phyloP scores from a whole-genome alignment of 768 basidiomycete species.

The Amanita subjunquillea region DNA sequence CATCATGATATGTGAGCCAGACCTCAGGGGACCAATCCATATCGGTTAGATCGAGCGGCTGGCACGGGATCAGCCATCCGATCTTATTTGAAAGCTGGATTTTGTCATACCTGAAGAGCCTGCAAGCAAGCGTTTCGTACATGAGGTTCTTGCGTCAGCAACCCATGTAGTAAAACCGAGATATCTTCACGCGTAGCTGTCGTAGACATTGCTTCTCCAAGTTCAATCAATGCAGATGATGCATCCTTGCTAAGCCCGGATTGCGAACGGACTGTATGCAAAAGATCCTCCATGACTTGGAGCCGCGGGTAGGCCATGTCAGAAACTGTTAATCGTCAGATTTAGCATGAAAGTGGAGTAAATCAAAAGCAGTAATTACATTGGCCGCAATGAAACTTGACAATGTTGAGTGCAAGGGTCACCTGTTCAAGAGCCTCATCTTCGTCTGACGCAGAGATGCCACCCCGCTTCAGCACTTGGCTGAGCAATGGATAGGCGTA shows the following conservation, averaged over 20 bases:
- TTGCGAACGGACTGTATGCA: slow-evolving; percentile 67
- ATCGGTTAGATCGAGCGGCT: slow-evolving; percentile 94
- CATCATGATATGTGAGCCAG: slow-evolving; percentile 83
- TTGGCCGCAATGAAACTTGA: slow-evolving; percentile 64
- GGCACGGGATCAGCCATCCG: not conserved
- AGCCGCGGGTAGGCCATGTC: slow-evolving; percentile 66
- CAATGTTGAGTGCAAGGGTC: slow-evolving; percentile 57
- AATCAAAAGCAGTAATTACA: slow-evolving; percentile 34
- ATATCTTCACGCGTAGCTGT: slow-evolving; percentile 58
- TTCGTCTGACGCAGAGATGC: slow-evolving; percentile 51
- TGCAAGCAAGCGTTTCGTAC: slow-evolving; percentile 87
- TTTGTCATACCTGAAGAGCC: slow-evolving; percentile 58
- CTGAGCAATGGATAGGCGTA: slow-evolving; percentile 70
- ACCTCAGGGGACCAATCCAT: slow-evolving; percentile 86
- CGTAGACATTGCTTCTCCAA: slow-evolving; percentile 69
- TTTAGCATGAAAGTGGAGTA: not conserved
- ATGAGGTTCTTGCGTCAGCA: slow-evolving; percentile 77
- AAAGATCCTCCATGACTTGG: slow-evolving; percentile 54
- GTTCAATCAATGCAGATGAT: slow-evolving; percentile 66
- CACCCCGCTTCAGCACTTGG: slow-evolving; percentile 59
- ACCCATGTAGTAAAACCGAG: slow-evolving; percentile 56
- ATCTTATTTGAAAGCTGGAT: not conserved
- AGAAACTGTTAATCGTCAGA: slow-evolving; percentile 37
- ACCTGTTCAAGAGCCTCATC: slow-evolving; percentile 77
- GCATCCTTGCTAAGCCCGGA: slow-evolving; percentile 78